These are phyloP conservation scores for Oemleria cerasiformis DNA, from an alignment of 306 rosid genomes.

Conservation along the genomic window DNA sequence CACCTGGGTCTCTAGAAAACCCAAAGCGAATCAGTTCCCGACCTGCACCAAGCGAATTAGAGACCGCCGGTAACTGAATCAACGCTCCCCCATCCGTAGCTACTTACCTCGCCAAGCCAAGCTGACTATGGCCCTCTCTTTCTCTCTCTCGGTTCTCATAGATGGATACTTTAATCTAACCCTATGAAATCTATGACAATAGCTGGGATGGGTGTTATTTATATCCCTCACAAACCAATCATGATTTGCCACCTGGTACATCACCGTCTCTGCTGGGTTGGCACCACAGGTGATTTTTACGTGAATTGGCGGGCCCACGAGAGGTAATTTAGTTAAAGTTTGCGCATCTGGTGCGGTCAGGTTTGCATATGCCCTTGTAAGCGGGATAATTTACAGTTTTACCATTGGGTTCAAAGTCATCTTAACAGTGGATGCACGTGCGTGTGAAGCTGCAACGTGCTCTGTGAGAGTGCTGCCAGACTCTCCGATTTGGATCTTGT, in stretches of 20 bases:
- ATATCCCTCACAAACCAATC: background rate
- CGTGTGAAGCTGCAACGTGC: constrained; percentile 3
- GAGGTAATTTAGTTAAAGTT: background rate
- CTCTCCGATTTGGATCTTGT: background rate
- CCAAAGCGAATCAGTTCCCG: constrained; percentile 73
- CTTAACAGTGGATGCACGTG: background rate
- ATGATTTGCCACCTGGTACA: background rate
- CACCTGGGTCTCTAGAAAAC: background rate
- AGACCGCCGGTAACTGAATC: constrained; percentile 66
- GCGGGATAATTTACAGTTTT: background rate
- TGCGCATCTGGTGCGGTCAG: background rate
- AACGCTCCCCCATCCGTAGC: no score
- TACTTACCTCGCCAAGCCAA: no score
- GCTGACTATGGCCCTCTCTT: no score
- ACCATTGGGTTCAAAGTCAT: background rate
- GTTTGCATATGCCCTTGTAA: background rate
- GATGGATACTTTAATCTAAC: background rate
- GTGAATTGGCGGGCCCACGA: no score
- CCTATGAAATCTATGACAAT: background rate
- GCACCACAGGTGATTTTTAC: no score
- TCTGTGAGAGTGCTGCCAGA: background rate
- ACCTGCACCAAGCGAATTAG: constrained; percentile 99
- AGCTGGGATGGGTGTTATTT: background rate
- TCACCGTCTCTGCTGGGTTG: background rate
- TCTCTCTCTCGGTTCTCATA: background rate